These are phyloP conservation scores for Mrakia frigida DNA, from an alignment of 768 basidiomycete species.

Conservation along the genomic window DNA sequence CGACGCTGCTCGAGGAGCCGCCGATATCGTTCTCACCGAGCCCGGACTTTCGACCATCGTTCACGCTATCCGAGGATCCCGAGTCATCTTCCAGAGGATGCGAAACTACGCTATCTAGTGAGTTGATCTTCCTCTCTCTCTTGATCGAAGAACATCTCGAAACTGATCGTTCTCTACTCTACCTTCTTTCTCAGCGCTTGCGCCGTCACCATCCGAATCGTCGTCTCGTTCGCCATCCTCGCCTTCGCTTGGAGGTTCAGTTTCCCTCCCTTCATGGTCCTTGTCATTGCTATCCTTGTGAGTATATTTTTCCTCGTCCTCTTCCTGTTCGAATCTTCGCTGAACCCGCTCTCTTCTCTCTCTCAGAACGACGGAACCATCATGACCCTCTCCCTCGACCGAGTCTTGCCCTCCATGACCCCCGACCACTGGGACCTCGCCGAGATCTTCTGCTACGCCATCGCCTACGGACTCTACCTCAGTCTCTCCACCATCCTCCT, in stretches of 20 bases:
- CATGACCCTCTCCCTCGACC: slow-evolving; percentile 90
- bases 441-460: slow-evolving; percentile 92
- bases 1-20: slow-evolving; percentile 95
- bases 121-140: neutral
- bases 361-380: slow-evolving; percentile 85
- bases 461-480: slow-evolving; percentile 92
- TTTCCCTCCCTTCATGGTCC: slow-evolving; percentile 99
- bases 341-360: neutral
- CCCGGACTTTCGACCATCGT: slow-evolving; percentile 99
- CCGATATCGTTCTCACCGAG: slow-evolving; percentile 95
- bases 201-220: slow-evolving; percentile 84
- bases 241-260: slow-evolving; percentile 95
- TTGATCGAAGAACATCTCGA: neutral
- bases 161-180: neutral
- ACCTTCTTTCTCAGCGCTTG: slow-evolving; percentile 36
- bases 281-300: slow-evolving; percentile 82
- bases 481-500: slow-evolving; percentile 74
- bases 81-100: slow-evolving; percentile 99
- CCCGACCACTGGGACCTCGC: slow-evolving; percentile 94
- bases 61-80: slow-evolving; percentile 95
- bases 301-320: neutral
- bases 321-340: neutral
- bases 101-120: slow-evolving; percentile 85
- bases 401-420: slow-evolving; percentile 84
- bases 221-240: slow-evolving; percentile 92